Conservation (phyloP, 2,329 filamentous ascomycete species). For the Apiospora pterosperma region DNA sequence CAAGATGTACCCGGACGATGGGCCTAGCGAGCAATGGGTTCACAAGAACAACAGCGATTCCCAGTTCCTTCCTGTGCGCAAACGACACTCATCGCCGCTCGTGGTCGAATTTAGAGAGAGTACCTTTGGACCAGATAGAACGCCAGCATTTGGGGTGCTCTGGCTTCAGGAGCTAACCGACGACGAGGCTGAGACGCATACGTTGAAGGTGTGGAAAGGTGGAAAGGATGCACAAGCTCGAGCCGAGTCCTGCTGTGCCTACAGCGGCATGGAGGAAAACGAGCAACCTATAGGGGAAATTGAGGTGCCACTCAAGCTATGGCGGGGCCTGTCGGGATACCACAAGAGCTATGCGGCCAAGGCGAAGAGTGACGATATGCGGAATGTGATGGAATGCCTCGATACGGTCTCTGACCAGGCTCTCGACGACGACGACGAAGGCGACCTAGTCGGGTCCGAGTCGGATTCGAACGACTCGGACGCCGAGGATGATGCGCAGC, state of each 20-base stretch:
- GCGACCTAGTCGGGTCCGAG: background rate
- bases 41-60: slow-evolving; percentile 39
- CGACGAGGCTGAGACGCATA: slow-evolving; percentile 58
- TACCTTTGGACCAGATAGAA: slow-evolving; percentile 48
- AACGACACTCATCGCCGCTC: slow-evolving; percentile 56
- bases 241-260: slow-evolving; percentile 31
- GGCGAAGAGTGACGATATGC: slow-evolving; percentile 49
- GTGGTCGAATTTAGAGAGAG: slow-evolving; percentile 59
- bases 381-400: slow-evolving; percentile 61
- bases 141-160: slow-evolving; percentile 58
- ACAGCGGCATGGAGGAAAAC: slow-evolving; percentile 44
- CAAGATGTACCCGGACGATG: slow-evolving; percentile 50
- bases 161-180: slow-evolving; percentile 70
- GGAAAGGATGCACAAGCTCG: slow-evolving; percentile 46
- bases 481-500: background rate
- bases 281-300: slow-evolving; percentile 55
- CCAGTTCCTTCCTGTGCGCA: slow-evolving; percentile 53
- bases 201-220: slow-evolving; percentile 64
- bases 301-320: slow-evolving; percentile 55
- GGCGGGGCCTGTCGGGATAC: slow-evolving; percentile 57
- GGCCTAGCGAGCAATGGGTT: slow-evolving; percentile 44
- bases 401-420: slow-evolving; percentile 58
- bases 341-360: slow-evolving; percentile 51
- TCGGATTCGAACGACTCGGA: slow-evolving; percentile 14
- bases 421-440: slow-evolving; percentile 22